Evolutionary conservation across 2,329 filamentous ascomycete genomes (phyloP).

Genomic region (Biscogniauxia sp.): DNA sequence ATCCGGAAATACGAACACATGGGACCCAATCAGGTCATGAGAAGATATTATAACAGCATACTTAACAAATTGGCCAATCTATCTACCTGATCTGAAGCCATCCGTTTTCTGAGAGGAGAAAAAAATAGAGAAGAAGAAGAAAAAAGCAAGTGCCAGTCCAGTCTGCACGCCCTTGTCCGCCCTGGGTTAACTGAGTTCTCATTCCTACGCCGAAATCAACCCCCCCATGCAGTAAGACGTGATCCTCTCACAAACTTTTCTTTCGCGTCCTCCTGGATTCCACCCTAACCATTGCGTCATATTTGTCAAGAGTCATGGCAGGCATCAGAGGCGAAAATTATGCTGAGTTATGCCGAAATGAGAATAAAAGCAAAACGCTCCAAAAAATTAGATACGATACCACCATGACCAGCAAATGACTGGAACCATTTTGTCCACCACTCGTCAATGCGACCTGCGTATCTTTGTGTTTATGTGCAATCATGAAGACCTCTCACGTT

Average conservation of each 20-base stretch:
- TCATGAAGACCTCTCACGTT: slow-evolving; percentile 6
- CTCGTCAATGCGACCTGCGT: slow-evolving; percentile 14
- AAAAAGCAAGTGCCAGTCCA: slow-evolving; percentile 19
- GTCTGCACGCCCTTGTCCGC: slow-evolving; percentile 4
- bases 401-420: slow-evolving; percentile 14
- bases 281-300: slow-evolving; percentile 14
- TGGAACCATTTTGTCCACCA: slow-evolving; percentile 13
- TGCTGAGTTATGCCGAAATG: slow-evolving; percentile 12
- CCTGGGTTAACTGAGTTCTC: slow-evolving; percentile 1
- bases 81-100: slow-evolving; percentile 28
- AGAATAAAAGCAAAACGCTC: slow-evolving; percentile 16
- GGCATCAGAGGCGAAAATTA: slow-evolving; percentile 16
- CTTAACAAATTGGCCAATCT: slow-evolving; percentile 30
- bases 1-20: background rate
- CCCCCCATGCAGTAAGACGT: slow-evolving; percentile 8
- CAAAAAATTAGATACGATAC: slow-evolving; percentile 4
- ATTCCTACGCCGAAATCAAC: slow-evolving; percentile 10
- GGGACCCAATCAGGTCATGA: background rate
- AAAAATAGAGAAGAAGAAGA: slow-evolving; percentile 10
- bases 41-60: slow-evolving; percentile 7
- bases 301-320: slow-evolving; percentile 16
- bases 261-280: slow-evolving; percentile 9
- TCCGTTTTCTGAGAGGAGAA: slow-evolving; percentile 15
- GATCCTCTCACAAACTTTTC: background rate
- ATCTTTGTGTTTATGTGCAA: slow-evolving; percentile 15